These are phyloP conservation scores for Neurospora sublineolata DNA, from an alignment of 495 filamentous ascomycete species.

Conservation along the genomic window DNA sequence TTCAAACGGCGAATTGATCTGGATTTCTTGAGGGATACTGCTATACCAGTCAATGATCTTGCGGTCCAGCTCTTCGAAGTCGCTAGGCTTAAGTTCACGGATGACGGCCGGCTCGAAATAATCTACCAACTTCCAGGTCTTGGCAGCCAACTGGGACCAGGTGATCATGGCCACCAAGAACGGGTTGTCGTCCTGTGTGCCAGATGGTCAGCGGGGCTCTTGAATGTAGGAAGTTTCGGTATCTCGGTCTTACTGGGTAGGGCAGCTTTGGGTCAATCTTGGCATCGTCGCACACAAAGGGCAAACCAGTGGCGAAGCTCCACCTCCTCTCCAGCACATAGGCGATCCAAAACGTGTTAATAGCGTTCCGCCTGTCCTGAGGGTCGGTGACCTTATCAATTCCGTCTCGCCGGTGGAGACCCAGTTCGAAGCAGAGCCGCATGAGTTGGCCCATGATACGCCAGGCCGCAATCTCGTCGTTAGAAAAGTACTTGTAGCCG, in stretches of 20 bases:
- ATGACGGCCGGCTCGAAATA: conserved; percentile 40
- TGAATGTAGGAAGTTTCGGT: not conserved
- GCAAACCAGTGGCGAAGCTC: conserved; percentile 71
- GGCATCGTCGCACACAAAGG: conserved; percentile 69
- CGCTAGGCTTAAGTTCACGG: conserved; percentile 42
- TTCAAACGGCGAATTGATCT: conserved; percentile 10
- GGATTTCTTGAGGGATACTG: conserved; percentile 29
- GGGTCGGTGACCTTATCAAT: conserved; percentile 52
- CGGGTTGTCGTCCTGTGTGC: conserved; percentile 55
- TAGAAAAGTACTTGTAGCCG: conserved; percentile 74
- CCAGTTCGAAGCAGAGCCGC: conserved; percentile 68
- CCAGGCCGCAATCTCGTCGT: conserved; percentile 73
- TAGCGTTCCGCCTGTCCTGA: conserved; percentile 49
- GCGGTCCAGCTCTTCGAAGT: conserved; percentile 66
- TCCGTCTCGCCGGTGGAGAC: conserved; percentile 64
- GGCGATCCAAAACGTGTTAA: conserved; percentile 67
- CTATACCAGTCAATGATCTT: conserved; percentile 69
- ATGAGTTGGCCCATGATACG: conserved; percentile 64
- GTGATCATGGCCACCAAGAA: conserved; percentile 70
- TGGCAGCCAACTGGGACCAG: conserved; percentile 64
- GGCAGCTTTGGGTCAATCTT: conserved; percentile 72
- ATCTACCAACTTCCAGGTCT: conserved; percentile 63
- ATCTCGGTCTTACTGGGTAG: conserved; percentile 50
- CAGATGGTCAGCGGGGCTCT: not conserved
- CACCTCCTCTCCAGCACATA: conserved; percentile 73